These are phyloP conservation scores for Collybia sordida DNA, from an alignment of 768 basidiomycete genomes.

Conservation along the genomic window DNA sequence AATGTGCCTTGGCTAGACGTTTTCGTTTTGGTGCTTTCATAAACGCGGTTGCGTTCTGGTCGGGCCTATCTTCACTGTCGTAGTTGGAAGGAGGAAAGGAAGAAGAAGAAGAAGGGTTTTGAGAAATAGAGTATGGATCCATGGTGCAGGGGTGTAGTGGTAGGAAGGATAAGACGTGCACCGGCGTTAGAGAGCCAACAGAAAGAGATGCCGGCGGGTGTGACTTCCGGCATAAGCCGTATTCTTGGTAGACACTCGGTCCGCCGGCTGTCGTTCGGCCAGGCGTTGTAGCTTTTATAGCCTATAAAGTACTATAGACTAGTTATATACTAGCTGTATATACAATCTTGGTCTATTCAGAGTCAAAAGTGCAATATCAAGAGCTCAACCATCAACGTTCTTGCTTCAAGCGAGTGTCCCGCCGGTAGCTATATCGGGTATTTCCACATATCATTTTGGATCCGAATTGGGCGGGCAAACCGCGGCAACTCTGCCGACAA, in stretches of 20 bases:
- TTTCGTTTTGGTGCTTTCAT: slow-evolving; percentile 55
- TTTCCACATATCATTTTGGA: not conserved
- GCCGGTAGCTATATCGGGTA: slow-evolving; percentile 16
- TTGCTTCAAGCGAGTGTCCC: not conserved
- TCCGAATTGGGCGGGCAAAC: slow-evolving; percentile 4
- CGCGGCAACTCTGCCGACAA: not conserved
- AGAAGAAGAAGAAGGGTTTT: slow-evolving; percentile 16
- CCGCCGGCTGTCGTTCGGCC: slow-evolving; percentile 18
- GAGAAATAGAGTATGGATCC: slow-evolving; percentile 33
- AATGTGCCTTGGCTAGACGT: slow-evolving; percentile 49
- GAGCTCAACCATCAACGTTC: not conserved
- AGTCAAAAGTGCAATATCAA: too few species aligned
- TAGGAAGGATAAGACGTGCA: slow-evolving; percentile 16
- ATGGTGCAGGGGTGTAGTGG: slow-evolving; percentile 26
- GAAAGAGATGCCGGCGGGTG: slow-evolving; percentile 31
- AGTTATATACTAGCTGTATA: too few species aligned
- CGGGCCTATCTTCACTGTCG: slow-evolving; percentile 29
- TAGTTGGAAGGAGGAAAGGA: slow-evolving; percentile 19
- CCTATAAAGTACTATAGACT: too few species aligned
- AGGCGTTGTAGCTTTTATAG: not conserved
- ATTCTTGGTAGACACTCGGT: slow-evolving; percentile 8
- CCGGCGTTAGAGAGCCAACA: slow-evolving; percentile 20
- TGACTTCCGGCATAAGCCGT: slow-evolving; percentile 17
- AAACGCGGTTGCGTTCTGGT: slow-evolving; percentile 25
- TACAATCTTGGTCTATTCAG: too few species aligned